Base-by-base conservation (phyloP, 2,329 filamentous ascomycete species). In the Cytospora schulzeri region DNA sequence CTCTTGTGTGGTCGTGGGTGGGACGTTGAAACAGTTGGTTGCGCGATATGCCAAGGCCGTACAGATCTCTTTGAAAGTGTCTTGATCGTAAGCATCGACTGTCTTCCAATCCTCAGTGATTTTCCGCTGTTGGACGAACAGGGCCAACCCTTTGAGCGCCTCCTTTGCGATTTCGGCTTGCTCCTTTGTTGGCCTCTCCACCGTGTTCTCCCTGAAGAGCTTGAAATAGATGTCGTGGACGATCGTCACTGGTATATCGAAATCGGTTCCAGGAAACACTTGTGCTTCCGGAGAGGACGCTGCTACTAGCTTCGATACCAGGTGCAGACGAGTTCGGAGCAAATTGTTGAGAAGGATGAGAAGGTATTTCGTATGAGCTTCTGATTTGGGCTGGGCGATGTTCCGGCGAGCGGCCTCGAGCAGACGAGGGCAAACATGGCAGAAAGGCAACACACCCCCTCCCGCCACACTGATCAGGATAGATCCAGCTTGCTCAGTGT, bases 341-440 rank as follows among this genome's bases (percentile, higher is more conserved):
- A 85, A 72, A 1, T 83, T 80, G 59, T 83, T 81, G 6, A 86
- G 69, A 1, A 87, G 74, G 22, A 79, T 78, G 2, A 86, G 69
- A 1, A 87, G 76, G 64, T 85, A 81, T n/a, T 79, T 77, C 33
- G 79, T 80, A 65, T 87, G 84, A 3, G 77, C 74, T 5, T 78
- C 71, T 1, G 82, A 82, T 68, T 83, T 83, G 1, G 81, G 78
- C 65, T 84, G 79, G 35, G 78, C 79, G 12, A 87, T 71, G 41
- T 81, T 82, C 60, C 80, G 79, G 64, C 81, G 81, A 38, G 85
- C 76, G 33, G 75, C 72, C 2, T 83, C 78, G 5, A 83, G 75
- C 45, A 85, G 76, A 14, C 77, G 74, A 2, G 81, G 79, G 3
- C 80, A 75, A 3, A 80, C 76, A 70, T 82, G 72, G 9, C 79